Percentiles rank a stretch among this genome's conserved stretches.
These are phyloP conservation scores for Mallotus repandus DNA, from an alignment of 441 rosid genomes.

Conservation along the genomic window DNA sequence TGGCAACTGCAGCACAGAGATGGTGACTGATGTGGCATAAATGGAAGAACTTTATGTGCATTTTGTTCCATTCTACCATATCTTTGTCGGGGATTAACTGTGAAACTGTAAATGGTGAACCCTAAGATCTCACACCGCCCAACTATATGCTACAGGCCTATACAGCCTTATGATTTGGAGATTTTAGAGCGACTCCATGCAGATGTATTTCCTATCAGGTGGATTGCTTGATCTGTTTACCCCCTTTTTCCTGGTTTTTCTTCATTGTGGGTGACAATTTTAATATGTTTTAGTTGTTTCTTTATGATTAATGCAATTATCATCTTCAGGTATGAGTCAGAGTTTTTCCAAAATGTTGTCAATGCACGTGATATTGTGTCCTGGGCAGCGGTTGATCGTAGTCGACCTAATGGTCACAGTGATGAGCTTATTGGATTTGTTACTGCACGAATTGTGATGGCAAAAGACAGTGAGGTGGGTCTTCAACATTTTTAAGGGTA, in stretches of 20 bases:
- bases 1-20: constrained; percentile 32
- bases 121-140: constrained; percentile 48
- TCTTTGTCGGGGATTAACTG: constrained; percentile 49
- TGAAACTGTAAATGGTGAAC: constrained; percentile 47
- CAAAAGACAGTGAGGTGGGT: constrained; percentile 84
- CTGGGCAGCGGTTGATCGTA: constrained; percentile 95
- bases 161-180: constrained; percentile 74
- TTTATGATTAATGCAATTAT: constrained; percentile 16
- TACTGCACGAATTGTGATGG: constrained; percentile 69
- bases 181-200: constrained; percentile 76
- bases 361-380: constrained; percentile 73
- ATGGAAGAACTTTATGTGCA: constrained; percentile 38
- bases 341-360: constrained; percentile 91
- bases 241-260: not conserved
- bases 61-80: constrained; percentile 36
- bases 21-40: constrained; percentile 38
- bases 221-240: constrained; percentile 12
- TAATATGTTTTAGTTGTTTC: constrained; percentile 14
- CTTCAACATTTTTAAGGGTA: constrained; percentile 23
- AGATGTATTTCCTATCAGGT: constrained; percentile 91
- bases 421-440: constrained; percentile 93
- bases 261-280: not conserved
- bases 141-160: constrained; percentile 66
- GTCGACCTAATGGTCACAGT: constrained; percentile 57
- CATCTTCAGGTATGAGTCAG: constrained; percentile 83